These are phyloP conservation scores for Candida quercuum DNA, from an alignment of 805 yeast genomes.

Conservation along the genomic window DNA sequence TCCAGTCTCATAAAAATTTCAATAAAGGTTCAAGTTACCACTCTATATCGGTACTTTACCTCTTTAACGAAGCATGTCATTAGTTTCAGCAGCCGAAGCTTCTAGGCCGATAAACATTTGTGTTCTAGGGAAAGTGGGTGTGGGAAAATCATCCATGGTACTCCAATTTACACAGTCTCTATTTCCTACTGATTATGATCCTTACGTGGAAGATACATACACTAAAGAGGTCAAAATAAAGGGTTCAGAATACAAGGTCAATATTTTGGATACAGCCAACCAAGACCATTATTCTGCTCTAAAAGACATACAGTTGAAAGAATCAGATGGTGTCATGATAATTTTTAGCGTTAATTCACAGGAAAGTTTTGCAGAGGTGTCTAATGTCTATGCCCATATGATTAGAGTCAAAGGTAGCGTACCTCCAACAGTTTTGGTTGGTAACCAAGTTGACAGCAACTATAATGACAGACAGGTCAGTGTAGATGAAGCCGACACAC, in stretches of 20 bases:
- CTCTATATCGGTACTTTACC: too few species aligned
- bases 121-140: constrained; percentile 67
- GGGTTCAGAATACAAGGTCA: constrained; percentile 45
- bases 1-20: too few species aligned
- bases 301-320: constrained; percentile 38
- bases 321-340: constrained; percentile 20
- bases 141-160: constrained; percentile 63
- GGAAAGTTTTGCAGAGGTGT: constrained; percentile 10
- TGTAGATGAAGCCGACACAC: constrained; percentile 9
- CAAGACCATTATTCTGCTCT: constrained; percentile 75
- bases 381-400: constrained; percentile 14
- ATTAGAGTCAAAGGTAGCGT: constrained; percentile 10
- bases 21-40: too few species aligned
- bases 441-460: constrained; percentile 11
- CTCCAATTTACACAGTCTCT: constrained; percentile 57
- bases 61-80: too few species aligned
- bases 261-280: constrained; percentile 73
- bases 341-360: constrained; percentile 12
- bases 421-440: constrained; percentile 19
- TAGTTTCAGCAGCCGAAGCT: too few species aligned
- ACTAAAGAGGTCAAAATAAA: constrained; percentile 50
- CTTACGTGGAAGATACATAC: constrained; percentile 64
- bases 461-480: constrained; percentile 10
- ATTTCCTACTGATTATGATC: constrained; percentile 63
- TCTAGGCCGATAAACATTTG: constrained; percentile 13